phyloP scores from a whole-genome alignment of 768 basidiomycete species.

The Epithele typhae region DNA sequence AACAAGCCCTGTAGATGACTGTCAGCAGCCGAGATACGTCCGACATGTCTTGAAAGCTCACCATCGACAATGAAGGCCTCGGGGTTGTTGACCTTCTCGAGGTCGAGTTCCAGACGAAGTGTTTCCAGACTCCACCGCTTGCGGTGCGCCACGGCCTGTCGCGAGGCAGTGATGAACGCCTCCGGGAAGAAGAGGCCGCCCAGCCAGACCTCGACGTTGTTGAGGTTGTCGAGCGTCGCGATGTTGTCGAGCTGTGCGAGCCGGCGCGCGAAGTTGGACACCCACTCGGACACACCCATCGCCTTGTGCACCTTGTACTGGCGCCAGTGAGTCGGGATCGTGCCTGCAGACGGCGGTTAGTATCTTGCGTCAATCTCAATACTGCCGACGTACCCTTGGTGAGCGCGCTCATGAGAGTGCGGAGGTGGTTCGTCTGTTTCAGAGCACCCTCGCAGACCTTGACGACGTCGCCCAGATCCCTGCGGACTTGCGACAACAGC shows the following conservation, averaged over 20 bases:
- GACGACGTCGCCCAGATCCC: constrained; percentile 77
- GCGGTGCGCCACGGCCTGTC: constrained; percentile 92
- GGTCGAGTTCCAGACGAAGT: constrained; percentile 70
- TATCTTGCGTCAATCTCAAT: too few relatives aligned
- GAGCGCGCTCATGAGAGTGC: constrained; percentile 84
- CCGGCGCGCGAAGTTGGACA: constrained; percentile 75
- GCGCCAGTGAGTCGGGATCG: constrained; percentile 85
- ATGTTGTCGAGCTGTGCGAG: constrained; percentile 80
- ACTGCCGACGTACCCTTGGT: constrained; percentile 65
- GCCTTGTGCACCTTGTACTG: constrained; percentile 83
- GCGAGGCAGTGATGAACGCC: constrained; percentile 92
- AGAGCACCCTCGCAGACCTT: constrained; percentile 82
- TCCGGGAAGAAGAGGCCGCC: constrained; percentile 96
- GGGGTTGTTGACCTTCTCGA: constrained; percentile 75
- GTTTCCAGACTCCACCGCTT: constrained; percentile 94
- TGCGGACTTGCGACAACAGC: constrained; percentile 73
- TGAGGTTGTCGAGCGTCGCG: constrained; percentile 55
- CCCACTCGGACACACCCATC: constrained; percentile 83
- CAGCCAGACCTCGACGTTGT: constrained; percentile 81
- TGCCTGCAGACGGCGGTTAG: constrained; percentile 43
- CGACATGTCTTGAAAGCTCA: constrained; percentile 36
- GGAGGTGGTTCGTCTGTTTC: constrained; percentile 95
- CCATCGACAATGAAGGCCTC: constrained; percentile 86
- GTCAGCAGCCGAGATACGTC: too few relatives aligned
- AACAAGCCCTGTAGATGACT: constrained; percentile 58